Percentiles rank a stretch among this genome's conserved stretches.
Evolutionary conservation across 208 protist genomes (phyloP).

Genomic region (Porcisia hertigi): DNA sequence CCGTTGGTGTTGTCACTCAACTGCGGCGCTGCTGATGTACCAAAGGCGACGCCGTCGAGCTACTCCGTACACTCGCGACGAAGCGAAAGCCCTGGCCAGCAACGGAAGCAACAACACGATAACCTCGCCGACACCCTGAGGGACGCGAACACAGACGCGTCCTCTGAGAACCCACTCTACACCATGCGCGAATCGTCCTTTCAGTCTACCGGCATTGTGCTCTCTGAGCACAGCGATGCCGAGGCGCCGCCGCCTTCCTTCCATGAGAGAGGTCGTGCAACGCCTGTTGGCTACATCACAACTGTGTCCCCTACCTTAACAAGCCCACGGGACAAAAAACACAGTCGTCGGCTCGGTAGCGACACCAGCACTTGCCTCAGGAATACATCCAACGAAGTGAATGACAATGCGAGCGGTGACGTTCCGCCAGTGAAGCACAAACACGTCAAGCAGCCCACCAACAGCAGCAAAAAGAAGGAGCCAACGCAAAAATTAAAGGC

Average conservation of each 20-base stretch:
- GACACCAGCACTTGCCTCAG: neutral
- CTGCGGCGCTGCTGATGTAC: neutral
- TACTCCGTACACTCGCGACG: neutral
- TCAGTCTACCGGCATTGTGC: neutral
- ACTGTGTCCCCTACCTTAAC: neutral
- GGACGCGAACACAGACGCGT: neutral
- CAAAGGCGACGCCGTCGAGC: neutral
- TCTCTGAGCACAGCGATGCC: neutral
- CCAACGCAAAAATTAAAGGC: neutral
- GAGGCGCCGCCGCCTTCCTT: neutral
- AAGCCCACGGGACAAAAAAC: neutral
- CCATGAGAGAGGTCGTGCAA: neutral
- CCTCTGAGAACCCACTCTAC: constrained; percentile 13
- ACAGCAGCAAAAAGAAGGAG: neutral
- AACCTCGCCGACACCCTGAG: neutral
- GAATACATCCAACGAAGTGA: neutral
- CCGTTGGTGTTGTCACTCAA: neutral
- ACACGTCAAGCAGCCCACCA: neutral
- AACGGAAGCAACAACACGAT: neutral
- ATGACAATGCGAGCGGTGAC: neutral
- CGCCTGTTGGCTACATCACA: constrained; percentile 21
- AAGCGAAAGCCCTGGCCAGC: neutral
- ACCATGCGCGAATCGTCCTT: constrained; percentile 4
- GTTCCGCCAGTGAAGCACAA: neutral
- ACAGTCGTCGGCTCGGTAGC: neutral